Conservation (phyloP, 495 filamentous ascomycete species). For the Tuber umbilicatum region DNA sequence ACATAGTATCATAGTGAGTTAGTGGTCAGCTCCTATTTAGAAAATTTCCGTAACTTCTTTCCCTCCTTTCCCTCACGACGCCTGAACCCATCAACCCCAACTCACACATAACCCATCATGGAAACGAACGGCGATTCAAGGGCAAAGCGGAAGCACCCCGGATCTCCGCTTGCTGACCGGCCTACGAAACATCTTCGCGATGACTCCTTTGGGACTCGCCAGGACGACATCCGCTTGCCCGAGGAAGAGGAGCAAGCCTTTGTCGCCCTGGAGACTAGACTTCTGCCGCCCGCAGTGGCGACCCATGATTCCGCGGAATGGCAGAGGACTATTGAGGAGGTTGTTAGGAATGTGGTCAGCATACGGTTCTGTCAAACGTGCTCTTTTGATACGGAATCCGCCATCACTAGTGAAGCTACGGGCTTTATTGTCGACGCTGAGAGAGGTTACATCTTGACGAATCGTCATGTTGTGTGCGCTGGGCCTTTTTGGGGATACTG, state of each 20-base stretch:
- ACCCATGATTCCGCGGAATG: constrained; percentile 86
- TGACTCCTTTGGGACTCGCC: constrained; percentile 44
- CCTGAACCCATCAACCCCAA: background rate
- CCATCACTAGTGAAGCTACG: constrained; percentile 88
- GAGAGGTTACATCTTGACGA: constrained; percentile 81
- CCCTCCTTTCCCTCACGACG: background rate
- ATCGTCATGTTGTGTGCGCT: constrained; percentile 90
- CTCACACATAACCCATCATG: constrained; percentile 44
- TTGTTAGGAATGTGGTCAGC: constrained; percentile 87
- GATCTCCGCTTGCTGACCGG: constrained; percentile 49
- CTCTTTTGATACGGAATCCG: constrained; percentile 93
- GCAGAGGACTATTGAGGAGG: constrained; percentile 90
- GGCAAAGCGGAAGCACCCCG: constrained; percentile 58
- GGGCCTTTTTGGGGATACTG: constrained; percentile 97
- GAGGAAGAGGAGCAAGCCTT: constrained; percentile 46
- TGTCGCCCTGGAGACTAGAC: constrained; percentile 46
- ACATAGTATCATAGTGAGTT: background rate
- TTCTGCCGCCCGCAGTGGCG: constrained; percentile 45
- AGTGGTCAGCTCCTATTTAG: background rate
- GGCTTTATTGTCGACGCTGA: constrained; percentile 97
- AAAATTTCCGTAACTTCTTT: background rate
- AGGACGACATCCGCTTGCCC: constrained; percentile 46
- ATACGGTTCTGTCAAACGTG: constrained; percentile 99
- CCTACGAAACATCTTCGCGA: constrained; percentile 52
- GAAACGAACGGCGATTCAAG: constrained; percentile 50